Evolutionary conservation across 495 filamentous ascomycete species (phyloP), one percentile per base, ranked within the genome.

Genomic region (Neurospora tetraspora): DNA sequence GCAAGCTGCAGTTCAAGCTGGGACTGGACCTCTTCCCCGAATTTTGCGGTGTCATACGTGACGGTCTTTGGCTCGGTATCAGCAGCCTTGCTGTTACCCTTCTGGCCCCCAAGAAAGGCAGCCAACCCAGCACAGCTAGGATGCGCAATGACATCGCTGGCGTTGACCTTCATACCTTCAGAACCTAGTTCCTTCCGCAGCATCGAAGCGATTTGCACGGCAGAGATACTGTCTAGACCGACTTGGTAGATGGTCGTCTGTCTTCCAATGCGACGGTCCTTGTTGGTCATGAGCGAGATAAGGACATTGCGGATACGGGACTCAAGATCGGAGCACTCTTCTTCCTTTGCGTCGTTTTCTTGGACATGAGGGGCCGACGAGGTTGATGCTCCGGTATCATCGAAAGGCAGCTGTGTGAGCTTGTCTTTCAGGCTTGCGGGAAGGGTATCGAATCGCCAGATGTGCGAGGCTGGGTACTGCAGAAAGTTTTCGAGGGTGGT

Each of bases 221-320:
- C 91, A 43, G 88, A 92, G 74, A 98, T 93, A 71, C 93, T 96
- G 80, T 98, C 94, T 59, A 97, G 83, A 3, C 95, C 94, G 36
- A 97, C 87, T 74, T 90, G 88, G 77, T 94, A 96, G 34, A 97
- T 93, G 36, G 89, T 92, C 1, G 88, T 87, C 8, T 81, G 76
- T 16, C 86, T 85, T 3, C 79, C 77, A 36, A 98, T 92, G 23
- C 85, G 83, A 4, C 86, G 79, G 12, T 83, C 74, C 0, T 89
- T 81, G 5, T 81, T 71, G 12, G 82, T 79, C 4, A 89, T 86
- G 39, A 94, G 83, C 31, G 78, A 77, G 2, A 88, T 84, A 40
- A 96, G 79, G 8, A 89, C 83, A 0, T 84, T 80, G 53, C 91
- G 85, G 12, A 94, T 83, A 1, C 75, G 76, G 2, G 31, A 47